Base-by-base conservation (phyloP, 768 basidiomycete species). In the Leccinellum rugosiceps region DNA sequence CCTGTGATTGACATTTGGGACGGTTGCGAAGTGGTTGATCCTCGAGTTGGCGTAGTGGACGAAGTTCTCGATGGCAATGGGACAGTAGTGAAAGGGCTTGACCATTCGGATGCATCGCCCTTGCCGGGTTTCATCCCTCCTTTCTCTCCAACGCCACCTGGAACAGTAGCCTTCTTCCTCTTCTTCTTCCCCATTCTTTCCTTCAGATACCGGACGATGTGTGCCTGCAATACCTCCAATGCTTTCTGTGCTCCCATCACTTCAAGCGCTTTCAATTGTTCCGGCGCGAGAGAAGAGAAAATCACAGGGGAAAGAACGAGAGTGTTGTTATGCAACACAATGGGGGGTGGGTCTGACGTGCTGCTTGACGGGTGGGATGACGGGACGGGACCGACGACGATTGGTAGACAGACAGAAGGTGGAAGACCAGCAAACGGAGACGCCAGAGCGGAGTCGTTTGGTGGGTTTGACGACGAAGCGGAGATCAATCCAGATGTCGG, bases 201-300 rank as follows among this genome's bases (percentile, higher is more conserved):
- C 73, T 94, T 95, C 67, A 94, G 74, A 58, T 86, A 90, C 53
- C 88, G 82, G 44, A 93, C 90, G 69, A 95, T 91, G 65, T 94
- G 89, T 3, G 82, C 85, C 59, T 93, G 92, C 55, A 96, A 75
- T 21, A 92, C 86, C 62, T 84, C 82, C 52, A 96, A 74, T 6
- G 94, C 92, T 62, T 88, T 85, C 68, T 87, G 83, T 0, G 92
- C 90, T 2, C 92, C 92, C 70, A 94, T 83, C 52, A 81, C 80
- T 72, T 94, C 89, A 26, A 95, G 75, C 46, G 88, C 86, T 56
- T 79, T 81, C 45, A 96, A 74, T 70, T 88, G 88, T 59, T 87
- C 85, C 45, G 80, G 76, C 4, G 87, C 83, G 13, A 96, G 80
- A 54, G 86, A 85, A 9, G 87, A 81, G 67, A 97, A 97, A 32